Percentiles rank a stretch among this genome's conserved stretches.
Conservation (phyloP, 1,284 basidiomycete genomes). For the Ganoderma meredithae region DNA sequence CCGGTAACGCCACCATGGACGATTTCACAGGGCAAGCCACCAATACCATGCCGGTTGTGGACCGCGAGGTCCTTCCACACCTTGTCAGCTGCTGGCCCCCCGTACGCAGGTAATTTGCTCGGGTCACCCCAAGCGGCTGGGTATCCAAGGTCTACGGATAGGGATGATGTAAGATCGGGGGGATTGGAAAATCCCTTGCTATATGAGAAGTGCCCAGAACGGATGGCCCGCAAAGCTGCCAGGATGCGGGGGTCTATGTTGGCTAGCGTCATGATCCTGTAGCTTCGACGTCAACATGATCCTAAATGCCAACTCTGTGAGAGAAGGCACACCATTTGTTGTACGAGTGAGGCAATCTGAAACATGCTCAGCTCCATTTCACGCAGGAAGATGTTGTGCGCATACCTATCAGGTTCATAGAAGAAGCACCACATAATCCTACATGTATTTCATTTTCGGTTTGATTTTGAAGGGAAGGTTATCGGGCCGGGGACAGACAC, state of each 20-base stretch:
- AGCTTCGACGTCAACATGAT: not conserved
- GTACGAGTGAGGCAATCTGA: slow-evolving; percentile 73
- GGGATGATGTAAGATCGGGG: slow-evolving; percentile 50
- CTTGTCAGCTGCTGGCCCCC: slow-evolving; percentile 56
- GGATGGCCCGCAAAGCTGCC: slow-evolving; percentile 57
- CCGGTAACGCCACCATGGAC: slow-evolving; percentile 66
- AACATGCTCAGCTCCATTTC: slow-evolving; percentile 7
- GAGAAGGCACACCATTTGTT: slow-evolving; percentile 61
- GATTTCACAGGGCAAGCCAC: slow-evolving; percentile 77
- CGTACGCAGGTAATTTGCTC: slow-evolving; percentile 61
- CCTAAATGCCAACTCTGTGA: too few species aligned
- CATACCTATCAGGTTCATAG: slow-evolving; percentile 72
- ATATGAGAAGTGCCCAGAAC: slow-evolving; percentile 67
- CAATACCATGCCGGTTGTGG: slow-evolving; percentile 55
- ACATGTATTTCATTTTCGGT: slow-evolving; percentile 1
- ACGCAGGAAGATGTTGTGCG: not conserved
- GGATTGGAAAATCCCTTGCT: slow-evolving; percentile 46
- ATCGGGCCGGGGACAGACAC: slow-evolving; percentile 27
- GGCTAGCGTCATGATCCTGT: slow-evolving; percentile 72
- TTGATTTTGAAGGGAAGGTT: not conserved
- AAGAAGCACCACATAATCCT: slow-evolving; percentile 90
- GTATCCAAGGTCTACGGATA: slow-evolving; percentile 63
- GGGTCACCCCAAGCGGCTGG: slow-evolving; percentile 71
- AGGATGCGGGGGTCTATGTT: slow-evolving; percentile 69
- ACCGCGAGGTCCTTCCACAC: slow-evolving; percentile 65